A percentile compares a stretch with the other conserved stretches of the same genome.
Evolutionary conservation across 2,329 filamentous ascomycete species (phyloP).

Genomic region (Xylaria sp.): DNA sequence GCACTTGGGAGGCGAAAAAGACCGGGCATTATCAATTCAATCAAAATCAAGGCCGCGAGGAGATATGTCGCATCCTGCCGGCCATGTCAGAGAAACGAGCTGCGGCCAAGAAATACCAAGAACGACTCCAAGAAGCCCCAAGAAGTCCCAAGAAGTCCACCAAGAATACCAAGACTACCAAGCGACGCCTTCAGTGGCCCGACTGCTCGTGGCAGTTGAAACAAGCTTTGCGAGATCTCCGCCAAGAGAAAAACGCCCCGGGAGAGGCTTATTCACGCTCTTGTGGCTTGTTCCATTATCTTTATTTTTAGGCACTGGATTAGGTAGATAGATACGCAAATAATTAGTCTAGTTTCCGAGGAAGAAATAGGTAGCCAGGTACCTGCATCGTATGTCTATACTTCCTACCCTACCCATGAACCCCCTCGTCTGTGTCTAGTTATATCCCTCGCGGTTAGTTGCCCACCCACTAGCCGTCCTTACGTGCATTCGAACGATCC

Average conservation of each 20-base stretch:
- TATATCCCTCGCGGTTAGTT: neutral
- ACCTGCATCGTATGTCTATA: neutral
- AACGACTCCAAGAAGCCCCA: slow-evolving; percentile 5
- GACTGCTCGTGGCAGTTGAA: slow-evolving; percentile 20
- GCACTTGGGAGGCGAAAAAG: neutral
- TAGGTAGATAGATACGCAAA: neutral
- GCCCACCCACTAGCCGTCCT: neutral
- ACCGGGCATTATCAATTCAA: neutral
- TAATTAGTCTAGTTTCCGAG: neutral
- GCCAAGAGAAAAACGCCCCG: slow-evolving; percentile 28
- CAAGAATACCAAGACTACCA: slow-evolving; percentile 33
- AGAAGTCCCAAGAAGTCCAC: slow-evolving; percentile 15
- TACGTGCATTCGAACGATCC: neutral
- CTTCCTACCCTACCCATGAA: no score
- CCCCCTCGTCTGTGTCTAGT: neutral
- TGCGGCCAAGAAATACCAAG: slow-evolving; percentile 38
- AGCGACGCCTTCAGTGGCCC: slow-evolving; percentile 21
- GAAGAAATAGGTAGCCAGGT: neutral
- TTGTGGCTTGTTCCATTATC: neutral
- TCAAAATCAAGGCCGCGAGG: neutral
- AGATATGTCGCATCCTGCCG: slow-evolving; percentile 3
- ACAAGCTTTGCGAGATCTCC: slow-evolving; percentile 32
- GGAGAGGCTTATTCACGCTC: slow-evolving; percentile 12
- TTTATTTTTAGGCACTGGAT: neutral
- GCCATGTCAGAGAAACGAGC: neutral